These are phyloP conservation scores for Hypoxylon sp. DNA, from an alignment of 2,329 filamentous ascomycete species.

Conservation along the genomic window DNA sequence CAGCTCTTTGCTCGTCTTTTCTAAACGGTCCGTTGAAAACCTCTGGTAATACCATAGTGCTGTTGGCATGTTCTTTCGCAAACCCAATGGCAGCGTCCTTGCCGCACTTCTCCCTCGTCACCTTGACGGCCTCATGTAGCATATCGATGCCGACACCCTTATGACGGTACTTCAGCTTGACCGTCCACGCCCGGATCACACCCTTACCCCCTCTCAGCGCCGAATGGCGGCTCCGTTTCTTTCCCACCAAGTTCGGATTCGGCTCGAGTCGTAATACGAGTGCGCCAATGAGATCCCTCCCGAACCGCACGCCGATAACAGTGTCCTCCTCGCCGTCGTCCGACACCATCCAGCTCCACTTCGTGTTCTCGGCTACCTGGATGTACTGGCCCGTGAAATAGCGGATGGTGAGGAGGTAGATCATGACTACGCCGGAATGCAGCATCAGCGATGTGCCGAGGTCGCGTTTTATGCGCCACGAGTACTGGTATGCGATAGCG, in stretches of 20 bases:
- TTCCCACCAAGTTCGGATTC: slow-evolving; percentile 39
- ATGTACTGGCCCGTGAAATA: slow-evolving; percentile 75
- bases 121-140: slow-evolving; percentile 78
- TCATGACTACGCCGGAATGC: slow-evolving; percentile 73
- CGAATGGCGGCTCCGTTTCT: slow-evolving; percentile 53
- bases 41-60: slow-evolving; percentile 72
- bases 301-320: slow-evolving; percentile 77
- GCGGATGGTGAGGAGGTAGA: slow-evolving; percentile 73
- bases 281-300: slow-evolving; percentile 78
- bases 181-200: slow-evolving; percentile 87
- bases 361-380: slow-evolving; percentile 71
- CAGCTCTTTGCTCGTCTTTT: slow-evolving; percentile 71
- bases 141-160: slow-evolving; percentile 81
- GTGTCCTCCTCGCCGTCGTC: slow-evolving; percentile 65
- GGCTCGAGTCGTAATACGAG: slow-evolving; percentile 77
- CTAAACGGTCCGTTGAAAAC: slow-evolving; percentile 75
- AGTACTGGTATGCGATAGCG: slow-evolving; percentile 62
- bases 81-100: slow-evolving; percentile 79
- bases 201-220: slow-evolving; percentile 72
- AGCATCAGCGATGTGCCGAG: slow-evolving; percentile 70
- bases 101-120: slow-evolving; percentile 78
- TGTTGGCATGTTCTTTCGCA: slow-evolving; percentile 83
- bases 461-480: slow-evolving; percentile 65
- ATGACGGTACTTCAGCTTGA: slow-evolving; percentile 76
- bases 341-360: slow-evolving; percentile 73